Conservation (phyloP, 1,139 yeast genomes). For the Groenewaldozyma sp. region DNA sequence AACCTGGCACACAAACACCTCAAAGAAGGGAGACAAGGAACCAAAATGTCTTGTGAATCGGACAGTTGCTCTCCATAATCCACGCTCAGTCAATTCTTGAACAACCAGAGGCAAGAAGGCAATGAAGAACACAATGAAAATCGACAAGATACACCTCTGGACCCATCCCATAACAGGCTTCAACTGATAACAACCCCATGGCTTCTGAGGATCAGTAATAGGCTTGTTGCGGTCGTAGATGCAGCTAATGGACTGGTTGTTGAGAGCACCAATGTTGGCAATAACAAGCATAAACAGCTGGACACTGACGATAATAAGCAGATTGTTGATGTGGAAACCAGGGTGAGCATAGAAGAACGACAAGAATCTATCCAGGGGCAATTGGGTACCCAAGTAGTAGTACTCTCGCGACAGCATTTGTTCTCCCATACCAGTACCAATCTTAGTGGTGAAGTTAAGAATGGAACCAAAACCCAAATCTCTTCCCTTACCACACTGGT, state of each 20-base stretch:
- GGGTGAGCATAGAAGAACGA: conserved; percentile 98
- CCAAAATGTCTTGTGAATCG: conserved; percentile 84
- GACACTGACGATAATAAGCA: conserved; percentile 89
- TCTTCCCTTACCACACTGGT: conserved; percentile 99
- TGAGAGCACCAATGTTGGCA: conserved; percentile 84
- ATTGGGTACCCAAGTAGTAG: conserved; percentile 93
- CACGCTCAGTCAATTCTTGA: conserved; percentile 96
- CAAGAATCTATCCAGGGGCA: conserved; percentile 93
- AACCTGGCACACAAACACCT: conserved; percentile 97
- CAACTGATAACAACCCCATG: conserved; percentile 90
- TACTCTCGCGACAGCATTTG: conserved; percentile 98
- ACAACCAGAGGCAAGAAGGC: conserved; percentile 93
- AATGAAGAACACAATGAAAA: conserved; percentile 97
- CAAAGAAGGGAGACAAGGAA: conserved; percentile 93
- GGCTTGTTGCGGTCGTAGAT: conserved; percentile 77
- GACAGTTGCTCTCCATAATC: conserved; percentile 89
- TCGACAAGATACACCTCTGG: conserved; percentile 93
- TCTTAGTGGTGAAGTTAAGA: conserved; percentile 96
- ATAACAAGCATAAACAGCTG: conserved; percentile 88
- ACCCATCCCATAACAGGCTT: conserved; percentile 92
- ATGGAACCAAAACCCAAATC: conserved; percentile 99
- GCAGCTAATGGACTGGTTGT: conserved; percentile 85
- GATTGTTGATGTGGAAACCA: conserved; percentile 96
- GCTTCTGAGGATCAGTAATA: conserved; percentile 71
- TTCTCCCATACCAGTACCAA: conserved; percentile 99